Evolutionary conservation across 225 moss, liverwort and hornwort species (phyloP), one percentile per base, ranked within the genome.

Genomic region (Polytrichum commune): DNA sequence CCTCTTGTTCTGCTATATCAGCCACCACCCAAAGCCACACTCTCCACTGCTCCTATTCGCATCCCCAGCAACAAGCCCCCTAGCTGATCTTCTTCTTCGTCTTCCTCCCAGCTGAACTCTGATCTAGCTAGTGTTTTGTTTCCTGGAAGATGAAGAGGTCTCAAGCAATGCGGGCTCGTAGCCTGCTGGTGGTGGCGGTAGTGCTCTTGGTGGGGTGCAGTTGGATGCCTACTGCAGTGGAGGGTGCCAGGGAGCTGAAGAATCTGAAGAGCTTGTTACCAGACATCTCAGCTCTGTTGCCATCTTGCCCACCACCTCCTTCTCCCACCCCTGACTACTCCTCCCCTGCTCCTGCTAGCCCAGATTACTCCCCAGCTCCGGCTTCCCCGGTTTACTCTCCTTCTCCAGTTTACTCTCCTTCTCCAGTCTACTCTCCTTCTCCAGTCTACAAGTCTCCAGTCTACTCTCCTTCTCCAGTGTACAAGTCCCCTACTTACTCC

Each of bases 261-360:
- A 54, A 19, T 19, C 26, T 53, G 54, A 27, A 16, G 46, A 5
- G 20, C 27, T 55, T 54, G 6, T 29, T 69, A 57, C 69, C 69
- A n/a, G 9, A 56, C 23, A 46, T 83, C n/a, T 73, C 83, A 0
- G 2, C 33, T 35, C 46, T 66, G 7, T 32, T 32, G 20, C 20
- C 19, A 24, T 20, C 60, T 8, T 84, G 84, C 75, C 69, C 84
- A 19, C 84, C 77, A 0, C 72, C 72, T 63, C 74, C 79, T 1
- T 69, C 81, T 0, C 69, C 79, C 0, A 70, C 60, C 5, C 69
- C 72, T 46, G 28, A 64, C 61, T 67, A 46, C 16, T 46, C 46
- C 13, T 13, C 46, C 16, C 46, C 46, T 46, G 46, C 72, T 0
- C 71, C 77, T 13, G 66, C 75, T 63, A 28, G 27, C 53, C 46